phyloP scores from a whole-genome alignment of 163 green algal species.

The Scenedesmus sp. region DNA sequence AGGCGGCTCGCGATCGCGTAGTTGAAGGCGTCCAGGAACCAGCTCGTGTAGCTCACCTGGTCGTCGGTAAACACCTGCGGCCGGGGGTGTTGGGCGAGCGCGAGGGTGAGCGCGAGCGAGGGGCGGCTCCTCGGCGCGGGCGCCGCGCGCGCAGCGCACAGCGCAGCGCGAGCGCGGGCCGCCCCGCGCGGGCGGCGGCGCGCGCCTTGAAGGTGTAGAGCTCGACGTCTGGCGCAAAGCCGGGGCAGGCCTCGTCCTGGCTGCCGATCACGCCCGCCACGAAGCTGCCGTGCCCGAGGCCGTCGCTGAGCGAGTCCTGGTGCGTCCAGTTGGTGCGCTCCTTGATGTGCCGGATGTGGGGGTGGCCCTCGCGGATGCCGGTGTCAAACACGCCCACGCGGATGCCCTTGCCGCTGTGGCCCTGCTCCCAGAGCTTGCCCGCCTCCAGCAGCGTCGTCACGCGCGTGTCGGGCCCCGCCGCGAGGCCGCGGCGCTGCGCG shows the following conservation, averaged over 20 bases:
- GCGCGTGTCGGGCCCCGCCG: neutral
- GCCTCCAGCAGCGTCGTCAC: constrained; percentile 67
- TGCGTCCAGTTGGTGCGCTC: constrained; percentile 98
- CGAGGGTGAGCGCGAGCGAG: too few relatives aligned
- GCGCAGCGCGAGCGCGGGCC: neutral
- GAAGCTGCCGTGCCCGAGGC: constrained; percentile 97
- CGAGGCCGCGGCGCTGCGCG: neutral
- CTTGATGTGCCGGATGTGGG: constrained; percentile 94
- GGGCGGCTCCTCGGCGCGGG: neutral
- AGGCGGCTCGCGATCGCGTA: constrained; percentile 90
- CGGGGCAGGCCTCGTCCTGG: constrained; percentile 80
- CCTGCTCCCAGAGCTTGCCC: constrained; percentile 75
- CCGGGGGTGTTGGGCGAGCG: too few relatives aligned
- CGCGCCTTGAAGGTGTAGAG: constrained; percentile 95
- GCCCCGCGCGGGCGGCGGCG: too few relatives aligned
- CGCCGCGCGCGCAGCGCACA: neutral
- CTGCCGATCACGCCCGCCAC: constrained; percentile 95
- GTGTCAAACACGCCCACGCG: constrained; percentile 98
- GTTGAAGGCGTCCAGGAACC: constrained; percentile 99
- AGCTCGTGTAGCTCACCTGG: constrained; percentile 97
- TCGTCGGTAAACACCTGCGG: constrained; percentile 61
- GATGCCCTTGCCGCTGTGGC: constrained; percentile 77
- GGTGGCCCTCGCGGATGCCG: constrained; percentile 88
- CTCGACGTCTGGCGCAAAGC: constrained; percentile 93
- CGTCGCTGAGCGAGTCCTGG: constrained; percentile 92